A percentile compares a stretch with the other conserved stretches of the same genome.
Evolutionary conservation across 345 rosid species (phyloP).

Genomic region (Aethionema arabicum): DNA sequence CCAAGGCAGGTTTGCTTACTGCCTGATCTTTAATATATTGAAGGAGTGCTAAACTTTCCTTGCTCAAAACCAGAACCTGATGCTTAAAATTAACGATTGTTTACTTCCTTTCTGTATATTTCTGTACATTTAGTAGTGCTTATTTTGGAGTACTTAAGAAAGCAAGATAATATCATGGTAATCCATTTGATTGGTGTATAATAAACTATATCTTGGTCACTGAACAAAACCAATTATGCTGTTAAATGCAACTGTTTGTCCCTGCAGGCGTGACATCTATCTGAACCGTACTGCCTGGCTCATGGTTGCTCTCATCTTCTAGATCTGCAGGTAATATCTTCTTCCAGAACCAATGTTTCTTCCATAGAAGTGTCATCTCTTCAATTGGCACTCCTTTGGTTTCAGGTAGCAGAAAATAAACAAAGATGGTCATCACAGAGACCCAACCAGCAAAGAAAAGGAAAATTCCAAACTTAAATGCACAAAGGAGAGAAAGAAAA

Average conservation of each 20-base stretch:
- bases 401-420: slow-evolving; percentile 69
- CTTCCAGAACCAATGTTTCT: slow-evolving; percentile 96
- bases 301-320: slow-evolving; percentile 30
- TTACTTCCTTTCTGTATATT: too few relatives aligned
- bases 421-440: slow-evolving; percentile 76
- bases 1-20: too few relatives aligned
- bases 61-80: too few relatives aligned
- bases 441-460: slow-evolving; percentile 87
- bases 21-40: too few relatives aligned
- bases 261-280: not conserved
- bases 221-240: not conserved
- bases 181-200: too few relatives aligned
- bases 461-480: slow-evolving; percentile 81
- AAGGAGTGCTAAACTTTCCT: too few relatives aligned
- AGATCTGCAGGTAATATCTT: slow-evolving; percentile 45
- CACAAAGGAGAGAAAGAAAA: slow-evolving; percentile 73
- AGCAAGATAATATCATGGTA: too few relatives aligned
- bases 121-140: too few relatives aligned
- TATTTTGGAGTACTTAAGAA: too few relatives aligned
- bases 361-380: slow-evolving; percentile 85
- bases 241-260: not conserved
- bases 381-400: slow-evolving; percentile 94
- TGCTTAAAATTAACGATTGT: too few relatives aligned
- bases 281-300: slow-evolving; percentile 11
- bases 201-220: not conserved